phyloP scores from a whole-genome alignment of 768 basidiomycete genomes.

The Amanita pseudoporphyria region DNA sequence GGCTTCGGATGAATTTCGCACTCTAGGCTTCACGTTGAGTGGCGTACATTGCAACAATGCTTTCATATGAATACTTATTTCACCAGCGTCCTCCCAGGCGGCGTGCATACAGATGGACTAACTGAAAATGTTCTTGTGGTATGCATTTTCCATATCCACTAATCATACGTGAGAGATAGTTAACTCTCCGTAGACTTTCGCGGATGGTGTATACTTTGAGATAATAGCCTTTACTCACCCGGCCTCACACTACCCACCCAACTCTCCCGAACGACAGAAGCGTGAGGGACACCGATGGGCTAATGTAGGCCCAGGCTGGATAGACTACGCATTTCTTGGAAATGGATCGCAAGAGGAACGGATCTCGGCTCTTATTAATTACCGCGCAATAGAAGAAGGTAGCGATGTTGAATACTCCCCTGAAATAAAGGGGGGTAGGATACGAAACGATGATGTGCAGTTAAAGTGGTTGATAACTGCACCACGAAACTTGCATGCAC shows the following conservation, averaged over 20 bases:
- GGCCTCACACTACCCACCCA: constrained; percentile 40
- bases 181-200: constrained; percentile 30
- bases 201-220: constrained; percentile 57
- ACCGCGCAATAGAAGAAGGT: constrained; percentile 30
- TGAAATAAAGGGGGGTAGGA: constrained; percentile 46
- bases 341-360: constrained; percentile 27
- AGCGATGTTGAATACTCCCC: constrained; percentile 30
- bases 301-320: constrained; percentile 47
- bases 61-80: background rate
- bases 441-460: constrained; percentile 41
- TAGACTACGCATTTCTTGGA: constrained; percentile 57
- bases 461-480: constrained; percentile 51
- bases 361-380: constrained; percentile 47
- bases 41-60: background rate
- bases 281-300: constrained; percentile 49
- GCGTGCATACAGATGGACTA: constrained; percentile 52
- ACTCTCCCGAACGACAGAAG: constrained; percentile 30
- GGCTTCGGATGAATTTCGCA: constrained; percentile 39
- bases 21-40: constrained; percentile 59
- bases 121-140: constrained; percentile 61
- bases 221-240: constrained; percentile 59
- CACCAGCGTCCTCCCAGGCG: constrained; percentile 54
- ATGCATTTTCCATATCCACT: constrained; percentile 10
- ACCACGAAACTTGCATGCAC: constrained; percentile 16
- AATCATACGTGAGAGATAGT: background rate